Percentiles rank a stretch among this genome's conserved stretches.
phyloP scores from a whole-genome alignment of 1,284 basidiomycete species.

The Ustilago hordei region DNA sequence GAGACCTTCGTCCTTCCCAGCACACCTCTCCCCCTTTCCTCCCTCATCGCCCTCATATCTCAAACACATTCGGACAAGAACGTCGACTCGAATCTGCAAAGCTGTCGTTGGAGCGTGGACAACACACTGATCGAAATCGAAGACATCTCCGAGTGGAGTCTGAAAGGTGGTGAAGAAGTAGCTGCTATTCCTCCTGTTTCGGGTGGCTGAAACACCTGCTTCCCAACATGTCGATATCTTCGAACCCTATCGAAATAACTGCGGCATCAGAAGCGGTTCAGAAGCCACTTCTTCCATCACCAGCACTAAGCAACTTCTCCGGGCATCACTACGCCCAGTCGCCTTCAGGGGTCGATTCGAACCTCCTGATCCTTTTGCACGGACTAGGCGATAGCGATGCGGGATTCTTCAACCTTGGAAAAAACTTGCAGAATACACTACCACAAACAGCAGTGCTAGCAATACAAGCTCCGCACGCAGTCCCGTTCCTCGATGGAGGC shows the following conservation, averaged over 20 bases:
- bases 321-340: slow-evolving; percentile 74
- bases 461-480: slow-evolving; percentile 81
- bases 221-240: slow-evolving; percentile 13
- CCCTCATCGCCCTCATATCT: slow-evolving; percentile 73
- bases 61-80: slow-evolving; percentile 55
- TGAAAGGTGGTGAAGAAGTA: slow-evolving; percentile 81
- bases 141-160: slow-evolving; percentile 71
- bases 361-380: slow-evolving; percentile 85
- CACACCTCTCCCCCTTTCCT: slow-evolving; percentile 73
- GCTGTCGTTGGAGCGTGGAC: slow-evolving; percentile 77
- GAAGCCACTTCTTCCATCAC: slow-evolving; percentile 17
- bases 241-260: slow-evolving; percentile 1
- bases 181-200: slow-evolving; percentile 85
- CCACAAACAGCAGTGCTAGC: slow-evolving; percentile 87
- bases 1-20: slow-evolving; percentile 28
- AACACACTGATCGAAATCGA: slow-evolving; percentile 77
- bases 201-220: slow-evolving; percentile 70
- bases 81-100: slow-evolving; percentile 3
- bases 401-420: slow-evolving; percentile 81
- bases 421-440: slow-evolving; percentile 76
- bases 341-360: slow-evolving; percentile 85
- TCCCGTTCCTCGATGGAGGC: slow-evolving; percentile 79
- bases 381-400: slow-evolving; percentile 86
- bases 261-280: slow-evolving; percentile 1
- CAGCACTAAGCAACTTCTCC: slow-evolving; percentile 16